Percentiles rank a stretch among this genome's conserved stretches.
Conservation (phyloP, 441 rosid species). For the Croton setiger region DNA sequence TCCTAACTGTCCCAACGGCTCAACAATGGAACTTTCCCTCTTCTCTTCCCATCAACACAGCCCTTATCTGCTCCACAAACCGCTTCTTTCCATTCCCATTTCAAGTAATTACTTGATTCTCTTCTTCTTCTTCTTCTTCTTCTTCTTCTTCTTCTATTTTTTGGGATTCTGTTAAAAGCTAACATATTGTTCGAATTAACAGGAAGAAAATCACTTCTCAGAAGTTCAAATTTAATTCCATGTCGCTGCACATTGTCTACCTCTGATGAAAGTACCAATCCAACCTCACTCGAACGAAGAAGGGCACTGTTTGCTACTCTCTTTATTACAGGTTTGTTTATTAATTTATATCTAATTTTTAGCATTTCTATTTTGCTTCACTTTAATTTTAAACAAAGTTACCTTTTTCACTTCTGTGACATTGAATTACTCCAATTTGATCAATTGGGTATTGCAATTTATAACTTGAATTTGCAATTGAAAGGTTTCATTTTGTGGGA, state of each 20-base stretch:
- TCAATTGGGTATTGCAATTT: slow-evolving; percentile 13
- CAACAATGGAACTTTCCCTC: slow-evolving; percentile 39
- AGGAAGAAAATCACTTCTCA: slow-evolving; percentile 38
- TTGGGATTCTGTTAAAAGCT: not conserved
- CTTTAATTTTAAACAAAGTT: no score
- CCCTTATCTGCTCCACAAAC: slow-evolving; percentile 30
- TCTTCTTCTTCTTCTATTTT: not conserved
- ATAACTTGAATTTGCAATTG: not conserved
- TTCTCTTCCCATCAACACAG: slow-evolving; percentile 34
- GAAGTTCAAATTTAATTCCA: slow-evolving; percentile 21
- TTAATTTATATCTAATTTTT: not conserved
- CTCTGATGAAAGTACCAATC: slow-evolving; percentile 28
- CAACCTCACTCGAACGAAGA: slow-evolving; percentile 39
- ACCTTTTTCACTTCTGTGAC: not conserved
- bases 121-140: slow-evolving; percentile 10
- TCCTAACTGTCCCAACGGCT: slow-evolving; percentile 23
- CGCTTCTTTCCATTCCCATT: slow-evolving; percentile 25
- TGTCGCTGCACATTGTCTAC: slow-evolving; percentile 48
- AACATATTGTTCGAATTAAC: slow-evolving; percentile 9
- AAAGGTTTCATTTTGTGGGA: not conserved
- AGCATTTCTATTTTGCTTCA: not conserved
- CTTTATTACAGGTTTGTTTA: slow-evolving; percentile 47
- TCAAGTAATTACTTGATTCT: slow-evolving; percentile 24
- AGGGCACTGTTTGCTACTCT: slow-evolving; percentile 62
- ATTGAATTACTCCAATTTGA: slow-evolving; percentile 5